Evolutionary conservation across 106 monocot species (phyloP), one percentile per base, ranked within the genome.

Genomic region (Agapanthus africanus): DNA sequence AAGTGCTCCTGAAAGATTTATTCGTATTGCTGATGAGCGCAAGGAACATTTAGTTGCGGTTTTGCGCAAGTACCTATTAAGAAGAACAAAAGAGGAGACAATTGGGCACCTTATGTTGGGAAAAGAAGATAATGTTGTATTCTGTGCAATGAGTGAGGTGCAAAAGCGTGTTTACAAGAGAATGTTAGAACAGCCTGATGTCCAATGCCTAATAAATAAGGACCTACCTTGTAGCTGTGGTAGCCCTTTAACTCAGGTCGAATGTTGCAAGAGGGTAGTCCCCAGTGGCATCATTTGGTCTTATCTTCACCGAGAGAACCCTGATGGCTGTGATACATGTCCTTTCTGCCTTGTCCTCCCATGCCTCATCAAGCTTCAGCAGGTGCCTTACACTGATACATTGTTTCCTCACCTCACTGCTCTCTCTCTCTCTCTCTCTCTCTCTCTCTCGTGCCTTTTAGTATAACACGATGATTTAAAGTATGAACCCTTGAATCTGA

Each of bases 31-130:
- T 52, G 80, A 97, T 63, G 77, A 80, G 74, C 76, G 92, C 47
- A 97, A 92, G 60, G 66, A 80, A 49, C 95, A 92, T 75, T 85
- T 97, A 46, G 83, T 82, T 64, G 59, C 63, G 63, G 91, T 97
- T 70, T 63, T 97, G 44, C 73, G 62, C 25, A 88, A 82, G 28
- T 89, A 89, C 70, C 61, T 97, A 31, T 66, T 97, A 60, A 91
- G 95, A 76, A 88, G 95, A 66, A 97, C 95, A 39, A 97, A 97
- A 59, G 91, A 91, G 67, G 95, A 97, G 77, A 97, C 95, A 11
- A 97, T 97, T 67, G 88, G 91, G 27, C 91, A 97, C 82, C 91
- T 97, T 70, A 92, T 97, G 95, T 72, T 92, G 39, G 95, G 95
- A 35, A 97, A 97, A 69, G 91, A 97, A 79, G 95, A 97, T 73